Evolutionary conservation across 306 rosid genomes (phyloP), one percentile per base, ranked within the genome.

Genomic region (Mimosa pudica): DNA sequence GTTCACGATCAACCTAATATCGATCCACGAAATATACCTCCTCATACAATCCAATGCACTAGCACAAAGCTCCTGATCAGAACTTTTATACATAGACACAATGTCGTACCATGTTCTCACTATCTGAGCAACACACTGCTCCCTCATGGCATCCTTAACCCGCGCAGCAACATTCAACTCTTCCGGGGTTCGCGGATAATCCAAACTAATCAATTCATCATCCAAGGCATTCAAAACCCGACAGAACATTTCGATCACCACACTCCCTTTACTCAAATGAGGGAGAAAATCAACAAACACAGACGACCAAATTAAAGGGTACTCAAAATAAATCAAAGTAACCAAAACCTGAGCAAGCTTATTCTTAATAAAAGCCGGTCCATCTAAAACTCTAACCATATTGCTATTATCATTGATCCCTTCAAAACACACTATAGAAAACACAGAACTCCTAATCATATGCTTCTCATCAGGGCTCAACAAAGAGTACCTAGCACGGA

Each of bases 221-320:
- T 95, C 99, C 73, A 95, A 84, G 18, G 93, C 89, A 86, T 90
- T 95, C 89, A 93, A 81, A 83, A 95, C 89, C 82, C 98, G 93
- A 82, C 94, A 95, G 79, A 95, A 93, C 99, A 95, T 95, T 75
- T 95, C 98, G 33, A 93, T 93, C 76, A 93, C 94, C 70, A 83
- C 35, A 4, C 77, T 86, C 42, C 99, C 99, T 80, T 95, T 91
- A 84, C 85, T 83, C 63, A 93, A 84, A 71, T 89, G 94, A 16
- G 94, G 84, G 67, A 95, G 73, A 78, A 93, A 90, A 82, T 95
- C 99, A 8, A 91, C 81, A 82, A 95, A 95, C 38, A 95, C 87
- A 2, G 99, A 91, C 1, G 96, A 76, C 94, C 99, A 95, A 79
- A 91, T 79, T 77, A 73, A 78, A 2, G 99, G 99, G 77, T 93